A percentile compares a stretch with the other conserved stretches of the same genome.
Evolutionary conservation across 768 basidiomycete genomes (phyloP).

Genomic region (Plicaturopsis crispa): DNA sequence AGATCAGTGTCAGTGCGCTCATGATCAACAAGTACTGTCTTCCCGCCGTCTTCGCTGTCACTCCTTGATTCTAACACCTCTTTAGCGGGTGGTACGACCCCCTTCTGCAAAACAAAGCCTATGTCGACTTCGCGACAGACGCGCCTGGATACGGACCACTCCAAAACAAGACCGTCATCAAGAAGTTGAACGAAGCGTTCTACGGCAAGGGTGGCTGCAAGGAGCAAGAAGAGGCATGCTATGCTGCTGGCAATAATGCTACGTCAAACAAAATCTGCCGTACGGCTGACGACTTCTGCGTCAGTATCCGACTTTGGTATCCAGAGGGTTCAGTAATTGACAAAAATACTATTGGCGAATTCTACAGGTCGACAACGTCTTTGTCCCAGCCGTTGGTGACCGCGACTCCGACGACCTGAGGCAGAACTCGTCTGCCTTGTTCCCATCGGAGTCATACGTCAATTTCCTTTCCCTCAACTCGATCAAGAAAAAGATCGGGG

Average conservation of each 20-base stretch:
- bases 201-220: conserved; percentile 43
- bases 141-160: conserved; percentile 66
- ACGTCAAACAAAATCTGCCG: conserved; percentile 43
- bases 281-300: conserved; percentile 48
- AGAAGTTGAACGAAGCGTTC: conserved; percentile 39
- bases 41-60: not conserved
- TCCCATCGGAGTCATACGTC: conserved; percentile 52
- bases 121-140: conserved; percentile 48
- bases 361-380: conserved; percentile 36
- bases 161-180: conserved; percentile 36
- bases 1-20: conserved; percentile 47
- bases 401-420: conserved; percentile 50
- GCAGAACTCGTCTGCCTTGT: conserved; percentile 42
- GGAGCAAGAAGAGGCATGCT: conserved; percentile 49
- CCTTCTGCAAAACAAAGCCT: conserved; percentile 53
- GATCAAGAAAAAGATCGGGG: conserved; percentile 42
- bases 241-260: conserved; percentile 38
- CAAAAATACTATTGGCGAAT: conserved; percentile 1
- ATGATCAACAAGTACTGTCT: conserved; percentile 43
- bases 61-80: not conserved
- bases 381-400: conserved; percentile 42
- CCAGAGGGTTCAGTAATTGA: not conserved
- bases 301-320: conserved; percentile 20
- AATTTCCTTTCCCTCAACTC: conserved; percentile 30
- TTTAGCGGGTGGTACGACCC: conserved; percentile 61